Base-by-base conservation (phyloP, 2,329 filamentous ascomycete genomes). In the Colletotrichum melonis region DNA sequence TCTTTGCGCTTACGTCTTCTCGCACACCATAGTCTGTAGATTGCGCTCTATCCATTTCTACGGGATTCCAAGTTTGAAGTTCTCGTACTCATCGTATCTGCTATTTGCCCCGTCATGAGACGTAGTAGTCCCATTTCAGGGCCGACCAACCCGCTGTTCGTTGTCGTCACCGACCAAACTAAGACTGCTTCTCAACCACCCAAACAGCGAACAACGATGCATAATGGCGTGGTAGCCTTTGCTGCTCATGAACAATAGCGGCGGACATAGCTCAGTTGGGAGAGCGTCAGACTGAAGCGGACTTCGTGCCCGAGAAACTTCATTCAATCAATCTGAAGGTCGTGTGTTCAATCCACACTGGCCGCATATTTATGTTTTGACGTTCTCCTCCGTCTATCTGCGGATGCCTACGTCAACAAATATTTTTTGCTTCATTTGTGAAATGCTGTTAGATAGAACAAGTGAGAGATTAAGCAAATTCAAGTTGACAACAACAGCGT, bases 291-390 rank as follows among this genome's bases (percentile, higher is more conserved):
- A 60, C 57, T 60, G 57, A 60, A 60, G 57, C 22, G 57, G 57
- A 24, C 32, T 60, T 49, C 14, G 4, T 12, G 12, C 22, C 57
- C 57, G 32, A 30, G n/a, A 42, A 60, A 60, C 57, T 60, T 60
- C 57, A 60, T 24, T 60, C 57, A 60, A 60, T 60, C 32, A 42
- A 60, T 60, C 57, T 60, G 57, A 60, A 60, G 57, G 57, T 60
- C 57, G 57, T 60, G 57, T 24, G 56, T 59, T 59, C 30, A 59
- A 59, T 59, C 56, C 56, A 59, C 56, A 59, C 30, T 59, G 56
- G 56, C 56, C 56, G 56, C 56, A 59, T 38, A 1, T 59, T 59
- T 1, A 16, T 16, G 5, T 59, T 59, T 24, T 63, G 5, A 3
- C 54, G 19, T 28, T 24, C 9, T 14, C 11, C n/a, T 8, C 24